These are phyloP conservation scores for Casaregolazyma lundiana DNA, from an alignment of 1,139 yeast genomes.

Conservation along the genomic window DNA sequence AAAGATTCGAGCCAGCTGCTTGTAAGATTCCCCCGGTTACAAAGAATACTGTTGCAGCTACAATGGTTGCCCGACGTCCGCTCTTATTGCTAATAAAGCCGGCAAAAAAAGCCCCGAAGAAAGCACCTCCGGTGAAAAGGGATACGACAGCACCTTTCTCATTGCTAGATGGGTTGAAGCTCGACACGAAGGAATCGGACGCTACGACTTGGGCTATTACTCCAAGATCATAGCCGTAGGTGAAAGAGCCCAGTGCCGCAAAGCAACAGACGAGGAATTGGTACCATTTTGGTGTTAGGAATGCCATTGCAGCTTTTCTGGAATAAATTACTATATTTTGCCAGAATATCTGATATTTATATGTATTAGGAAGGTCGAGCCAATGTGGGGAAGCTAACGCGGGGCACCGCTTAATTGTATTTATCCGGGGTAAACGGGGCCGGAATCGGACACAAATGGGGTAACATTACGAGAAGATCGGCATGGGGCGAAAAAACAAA, in stretches of 20 bases:
- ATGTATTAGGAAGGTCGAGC: too few relatives aligned
- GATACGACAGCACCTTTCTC: conserved; percentile 30
- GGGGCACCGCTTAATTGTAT: too few relatives aligned
- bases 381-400: too few relatives aligned
- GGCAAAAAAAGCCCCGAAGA: conserved; percentile 31
- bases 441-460: too few relatives aligned
- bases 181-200: conserved; percentile 39
- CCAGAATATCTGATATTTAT: too few relatives aligned
- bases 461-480: too few relatives aligned
- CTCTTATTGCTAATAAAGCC: conserved; percentile 17
- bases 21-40: conserved; percentile 14
- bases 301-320: too few relatives aligned
- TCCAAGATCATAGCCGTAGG: conserved; percentile 80
- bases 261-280: conserved; percentile 38
- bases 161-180: conserved; percentile 37
- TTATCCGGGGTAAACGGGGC: too few relatives aligned
- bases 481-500: too few relatives aligned
- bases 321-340: too few relatives aligned
- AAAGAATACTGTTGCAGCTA: conserved; percentile 12
- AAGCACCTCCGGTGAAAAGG: conserved; percentile 34
- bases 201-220: conserved; percentile 44
- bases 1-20: not conserved
- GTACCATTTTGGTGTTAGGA: conserved; percentile 9
- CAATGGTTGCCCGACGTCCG: conserved; percentile 23
- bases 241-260: conserved; percentile 56